These are phyloP conservation scores for Borovskyia barvae DNA, from an alignment of 208 protist genomes.

Conservation along the genomic window DNA sequence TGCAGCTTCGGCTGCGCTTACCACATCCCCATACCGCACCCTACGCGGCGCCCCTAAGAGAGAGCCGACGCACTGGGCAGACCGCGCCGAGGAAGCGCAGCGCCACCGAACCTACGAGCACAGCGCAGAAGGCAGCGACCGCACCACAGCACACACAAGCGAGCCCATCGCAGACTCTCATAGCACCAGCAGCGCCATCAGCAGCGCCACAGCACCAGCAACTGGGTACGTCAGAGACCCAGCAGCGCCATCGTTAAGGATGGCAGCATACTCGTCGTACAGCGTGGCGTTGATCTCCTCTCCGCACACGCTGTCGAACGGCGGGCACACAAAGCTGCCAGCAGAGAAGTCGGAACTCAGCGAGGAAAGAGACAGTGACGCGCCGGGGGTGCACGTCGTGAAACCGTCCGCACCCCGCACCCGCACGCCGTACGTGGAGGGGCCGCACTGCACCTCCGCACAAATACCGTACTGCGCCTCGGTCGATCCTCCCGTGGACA, in stretches of 20 bases:
- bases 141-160: no score
- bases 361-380: not conserved
- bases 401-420: conserved; percentile 2
- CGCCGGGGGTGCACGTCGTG: conserved; percentile 11
- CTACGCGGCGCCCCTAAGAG: no score
- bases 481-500: not conserved
- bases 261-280: not conserved
- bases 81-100: no score
- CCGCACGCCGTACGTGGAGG: conserved; percentile 6
- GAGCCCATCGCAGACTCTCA: no score
- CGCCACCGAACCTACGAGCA: no score
- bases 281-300: not conserved
- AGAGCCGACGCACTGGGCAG: no score
- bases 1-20: no score
- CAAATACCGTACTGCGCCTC: not conserved
- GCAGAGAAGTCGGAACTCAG: conserved; percentile 4
- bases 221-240: no score
- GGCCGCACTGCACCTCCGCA: conserved; percentile 13
- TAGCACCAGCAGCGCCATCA: no score
- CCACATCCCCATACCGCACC: no score
- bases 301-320: conserved; percentile 31
- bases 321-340: conserved; percentile 31
- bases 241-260: not conserved
- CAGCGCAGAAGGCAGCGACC: no score
- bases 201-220: no score